A percentile compares a stretch with the other conserved stretches of the same genome.
phyloP scores from a whole-genome alignment of 371 early-diverging fungal species.

The Chytridiales sp. region DNA sequence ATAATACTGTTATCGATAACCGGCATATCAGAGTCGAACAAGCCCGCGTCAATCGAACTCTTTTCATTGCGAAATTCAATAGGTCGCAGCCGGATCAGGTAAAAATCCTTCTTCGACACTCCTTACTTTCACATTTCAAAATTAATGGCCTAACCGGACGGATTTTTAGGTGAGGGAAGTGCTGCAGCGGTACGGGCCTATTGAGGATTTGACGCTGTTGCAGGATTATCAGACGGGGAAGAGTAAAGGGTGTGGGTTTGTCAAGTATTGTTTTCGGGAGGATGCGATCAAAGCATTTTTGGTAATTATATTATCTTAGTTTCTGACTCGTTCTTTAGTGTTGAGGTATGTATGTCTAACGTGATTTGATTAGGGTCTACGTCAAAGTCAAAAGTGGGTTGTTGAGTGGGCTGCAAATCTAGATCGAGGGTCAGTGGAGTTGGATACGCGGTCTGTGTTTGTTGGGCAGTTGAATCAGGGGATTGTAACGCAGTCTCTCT shows the following conservation, averaged over 20 bases:
- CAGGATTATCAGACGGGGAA: conserved; percentile 45
- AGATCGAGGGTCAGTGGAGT: conserved; percentile 45
- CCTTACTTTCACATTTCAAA: background rate
- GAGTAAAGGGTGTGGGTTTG: conserved; percentile 61
- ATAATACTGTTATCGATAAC: conserved; percentile 67
- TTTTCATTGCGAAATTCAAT: conserved; percentile 60
- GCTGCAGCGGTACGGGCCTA: conserved; percentile 58
- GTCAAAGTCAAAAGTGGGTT: conserved; percentile 49
- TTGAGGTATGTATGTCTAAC: background rate
- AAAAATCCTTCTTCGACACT: background rate
- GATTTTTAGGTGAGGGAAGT: conserved; percentile 37
- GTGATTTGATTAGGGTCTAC: conserved; percentile 37
- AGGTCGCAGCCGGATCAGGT: conserved; percentile 12
- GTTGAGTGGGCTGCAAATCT: conserved; percentile 62
- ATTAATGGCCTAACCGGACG: background rate
- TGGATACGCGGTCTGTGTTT: conserved; percentile 63
- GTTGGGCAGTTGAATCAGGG: conserved; percentile 66
- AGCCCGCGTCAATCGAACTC: conserved; percentile 80
- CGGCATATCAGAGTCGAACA: conserved; percentile 80
- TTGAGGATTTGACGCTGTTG: conserved; percentile 69
- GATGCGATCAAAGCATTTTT: conserved; percentile 77
- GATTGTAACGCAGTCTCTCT: conserved; percentile 38
- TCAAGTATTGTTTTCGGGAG: conserved; percentile 73
- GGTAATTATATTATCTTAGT: conserved; percentile 36
- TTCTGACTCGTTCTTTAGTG: background rate